Percentiles rank a stretch among this genome's conserved stretches.
These are phyloP conservation scores for Westerdykella sp. DNA, from an alignment of 2,329 filamentous ascomycete species.

Conservation along the genomic window DNA sequence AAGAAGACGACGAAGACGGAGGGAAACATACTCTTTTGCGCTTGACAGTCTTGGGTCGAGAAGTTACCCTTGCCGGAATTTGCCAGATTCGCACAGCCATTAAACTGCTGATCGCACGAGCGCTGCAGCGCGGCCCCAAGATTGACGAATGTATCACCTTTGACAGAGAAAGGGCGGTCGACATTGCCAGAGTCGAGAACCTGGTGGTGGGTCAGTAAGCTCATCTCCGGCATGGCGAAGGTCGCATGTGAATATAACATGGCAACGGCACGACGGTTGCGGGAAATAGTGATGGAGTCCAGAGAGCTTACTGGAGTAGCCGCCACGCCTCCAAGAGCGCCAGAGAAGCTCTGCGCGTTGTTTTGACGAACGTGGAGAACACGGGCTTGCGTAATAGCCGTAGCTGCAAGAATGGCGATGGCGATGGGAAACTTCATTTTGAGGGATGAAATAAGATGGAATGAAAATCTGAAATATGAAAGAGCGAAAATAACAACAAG, in stretches of 20 bases:
- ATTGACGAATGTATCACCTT: conserved; percentile 13
- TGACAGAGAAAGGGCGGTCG: conserved; percentile 11
- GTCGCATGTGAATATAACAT: background rate
- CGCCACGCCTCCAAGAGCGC: conserved; percentile 18
- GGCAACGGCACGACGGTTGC: conserved; percentile 5
- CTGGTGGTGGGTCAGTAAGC: background rate
- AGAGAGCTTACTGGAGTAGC: conserved; percentile 13
- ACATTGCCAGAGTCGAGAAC: conserved; percentile 9
- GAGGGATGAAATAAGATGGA: background rate
- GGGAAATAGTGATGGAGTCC: background rate
- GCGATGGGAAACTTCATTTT: conserved; percentile 21
- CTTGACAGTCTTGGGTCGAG: conserved; percentile 13
- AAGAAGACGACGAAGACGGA: background rate
- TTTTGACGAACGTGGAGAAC: conserved; percentile 7
- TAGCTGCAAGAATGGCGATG: conserved; percentile 11
- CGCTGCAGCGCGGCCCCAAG: conserved; percentile 10
- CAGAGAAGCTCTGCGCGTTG: conserved; percentile 21
- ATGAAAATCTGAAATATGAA: no score
- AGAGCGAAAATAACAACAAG: no score
- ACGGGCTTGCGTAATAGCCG: conserved; percentile 12
- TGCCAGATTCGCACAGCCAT: conserved; percentile 12
- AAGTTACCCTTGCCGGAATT: conserved; percentile 15
- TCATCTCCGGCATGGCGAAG: background rate
- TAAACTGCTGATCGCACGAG: conserved; percentile 15
- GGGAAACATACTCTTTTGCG: conserved; percentile 16